phyloP scores from a whole-genome alignment of 148 eudicot species.

The Amaranthus palmeri region DNA sequence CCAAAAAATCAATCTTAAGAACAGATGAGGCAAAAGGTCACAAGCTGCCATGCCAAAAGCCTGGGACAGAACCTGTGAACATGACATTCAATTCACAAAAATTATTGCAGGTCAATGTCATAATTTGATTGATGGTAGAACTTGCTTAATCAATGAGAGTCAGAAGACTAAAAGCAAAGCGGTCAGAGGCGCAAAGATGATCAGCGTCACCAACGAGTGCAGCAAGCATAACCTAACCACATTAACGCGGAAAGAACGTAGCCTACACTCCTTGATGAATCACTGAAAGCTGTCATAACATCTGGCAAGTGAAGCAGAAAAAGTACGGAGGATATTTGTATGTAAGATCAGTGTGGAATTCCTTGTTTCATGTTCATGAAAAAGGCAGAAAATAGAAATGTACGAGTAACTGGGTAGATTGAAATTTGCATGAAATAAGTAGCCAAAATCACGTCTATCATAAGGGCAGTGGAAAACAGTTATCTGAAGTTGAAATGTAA shows the following conservation, averaged over 20 bases:
- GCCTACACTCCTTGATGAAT: neutral
- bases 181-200: neutral
- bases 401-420: no score
- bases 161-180: no score
- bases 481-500: neutral
- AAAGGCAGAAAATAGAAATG: neutral
- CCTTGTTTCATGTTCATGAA: neutral
- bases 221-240: neutral
- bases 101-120: no score
- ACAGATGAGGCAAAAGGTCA: no score
- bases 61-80: no score
- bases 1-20: no score
- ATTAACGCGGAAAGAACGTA: neutral
- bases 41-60: no score
- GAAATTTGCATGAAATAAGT: neutral
- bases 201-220: neutral
- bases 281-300: neutral
- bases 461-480: neutral
- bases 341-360: neutral
- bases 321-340: neutral
- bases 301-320: neutral
- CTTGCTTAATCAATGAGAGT: no score
- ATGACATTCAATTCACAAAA: no score
- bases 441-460: neutral
- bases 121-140: no score